These are phyloP conservation scores for Debaryomyces subglobosus DNA, from an alignment of 1,139 yeast genomes.

Conservation along the genomic window DNA sequence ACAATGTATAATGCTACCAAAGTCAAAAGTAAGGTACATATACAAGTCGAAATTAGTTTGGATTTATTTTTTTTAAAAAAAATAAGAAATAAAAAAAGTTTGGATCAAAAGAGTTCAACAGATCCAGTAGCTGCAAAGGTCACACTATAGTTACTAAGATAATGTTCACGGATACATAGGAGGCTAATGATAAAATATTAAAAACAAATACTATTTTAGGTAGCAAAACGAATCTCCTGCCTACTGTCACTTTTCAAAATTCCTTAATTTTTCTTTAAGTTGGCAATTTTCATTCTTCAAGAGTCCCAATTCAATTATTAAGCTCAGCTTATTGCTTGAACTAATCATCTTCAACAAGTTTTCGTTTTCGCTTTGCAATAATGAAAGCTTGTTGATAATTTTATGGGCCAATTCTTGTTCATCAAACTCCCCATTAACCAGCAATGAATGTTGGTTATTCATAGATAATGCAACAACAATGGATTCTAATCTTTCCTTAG, in stretches of 20 bases:
- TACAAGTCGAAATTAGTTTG: not conserved
- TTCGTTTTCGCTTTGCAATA: conserved; percentile 71
- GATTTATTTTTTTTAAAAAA: not conserved
- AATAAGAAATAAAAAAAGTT: not conserved
- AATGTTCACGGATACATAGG: not conserved
- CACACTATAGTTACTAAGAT: not conserved
- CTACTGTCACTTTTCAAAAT: conserved; percentile 9
- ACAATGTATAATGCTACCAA: not conserved
- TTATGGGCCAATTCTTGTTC: conserved; percentile 80
- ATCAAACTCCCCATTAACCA: conserved; percentile 61
- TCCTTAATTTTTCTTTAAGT: conserved; percentile 18
- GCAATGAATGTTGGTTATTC: conserved; percentile 24
- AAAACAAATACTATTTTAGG: not conserved
- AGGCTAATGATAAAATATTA: not conserved
- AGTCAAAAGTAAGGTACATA: not conserved
- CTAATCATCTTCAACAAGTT: conserved; percentile 70
- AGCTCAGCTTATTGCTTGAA: conserved; percentile 70
- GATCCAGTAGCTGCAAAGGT: not conserved
- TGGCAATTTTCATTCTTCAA: conserved; percentile 43
- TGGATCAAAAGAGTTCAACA: not conserved
- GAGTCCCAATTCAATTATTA: conserved; percentile 68
- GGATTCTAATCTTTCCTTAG: conserved; percentile 65
- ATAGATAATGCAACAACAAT: conserved; percentile 43
- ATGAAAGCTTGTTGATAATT: conserved; percentile 62
- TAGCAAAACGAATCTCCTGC: conserved; percentile 3